A percentile compares a stretch with the other conserved stretches of the same genome.
Conservation (phyloP, 257 asterid species). For the Handroanthus guayacan region DNA sequence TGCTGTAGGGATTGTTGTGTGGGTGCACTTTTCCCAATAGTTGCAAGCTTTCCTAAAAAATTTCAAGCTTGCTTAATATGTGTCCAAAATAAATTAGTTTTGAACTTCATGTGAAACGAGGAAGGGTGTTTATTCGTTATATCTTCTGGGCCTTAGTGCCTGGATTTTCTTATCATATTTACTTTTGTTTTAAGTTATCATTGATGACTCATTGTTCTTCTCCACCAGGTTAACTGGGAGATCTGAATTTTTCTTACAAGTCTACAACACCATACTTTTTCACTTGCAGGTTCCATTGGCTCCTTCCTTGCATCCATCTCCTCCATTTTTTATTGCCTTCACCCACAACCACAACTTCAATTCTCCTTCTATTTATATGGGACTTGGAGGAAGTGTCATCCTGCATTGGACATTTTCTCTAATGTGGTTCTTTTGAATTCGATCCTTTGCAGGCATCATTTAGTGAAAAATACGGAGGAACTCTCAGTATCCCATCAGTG, state of each 20-base stretch:
- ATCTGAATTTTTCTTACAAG: constrained; percentile 60
- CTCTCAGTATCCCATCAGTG: constrained; percentile 51
- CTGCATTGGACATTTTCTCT: constrained; percentile 18
- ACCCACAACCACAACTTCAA: neutral
- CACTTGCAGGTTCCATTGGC: constrained; percentile 73
- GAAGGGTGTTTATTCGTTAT: neutral
- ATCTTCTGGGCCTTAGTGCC: neutral
- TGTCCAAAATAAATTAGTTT: constrained; percentile 8
- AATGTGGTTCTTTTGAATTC: constrained; percentile 25
- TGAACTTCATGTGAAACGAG: neutral
- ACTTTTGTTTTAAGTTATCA: neutral
- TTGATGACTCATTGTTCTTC: constrained; percentile 18
- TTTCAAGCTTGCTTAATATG: neutral
- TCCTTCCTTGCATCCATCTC: constrained; percentile 30
- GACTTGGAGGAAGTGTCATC: constrained; percentile 26
- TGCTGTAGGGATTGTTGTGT: neutral
- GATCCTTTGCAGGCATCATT: constrained; percentile 62
- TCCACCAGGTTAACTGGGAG: constrained; percentile 69
- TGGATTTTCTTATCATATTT: constrained; percentile 6
- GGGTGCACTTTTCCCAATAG: too few species aligned
- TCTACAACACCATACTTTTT: constrained; percentile 64
- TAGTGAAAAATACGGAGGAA: constrained; percentile 82
- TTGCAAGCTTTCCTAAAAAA: neutral
- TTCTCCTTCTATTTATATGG: neutral
- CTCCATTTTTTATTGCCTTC: neutral